Percentiles rank a stretch among this genome's conserved stretches.
Evolutionary conservation across 345 rosid genomes (phyloP).

Genomic region (Lepidium sativum): DNA sequence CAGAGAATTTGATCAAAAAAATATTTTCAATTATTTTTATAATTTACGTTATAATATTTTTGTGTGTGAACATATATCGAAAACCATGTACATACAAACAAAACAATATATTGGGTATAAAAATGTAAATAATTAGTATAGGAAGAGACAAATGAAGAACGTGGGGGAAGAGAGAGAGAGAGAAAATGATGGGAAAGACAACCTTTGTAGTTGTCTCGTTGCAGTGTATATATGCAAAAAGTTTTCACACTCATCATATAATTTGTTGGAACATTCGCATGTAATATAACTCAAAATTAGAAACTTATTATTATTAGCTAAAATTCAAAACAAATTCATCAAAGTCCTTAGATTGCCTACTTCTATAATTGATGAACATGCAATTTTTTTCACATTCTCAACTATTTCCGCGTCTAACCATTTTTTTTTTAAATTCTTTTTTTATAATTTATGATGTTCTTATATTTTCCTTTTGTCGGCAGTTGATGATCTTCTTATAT

Average conservation of each 20-base stretch:
- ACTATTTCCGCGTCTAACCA: conserved; percentile 17
- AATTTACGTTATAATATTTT: too few species aligned
- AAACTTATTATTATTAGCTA: conserved; percentile 7
- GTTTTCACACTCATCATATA: conserved; percentile 5
- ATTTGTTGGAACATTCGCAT: conserved; percentile 3
- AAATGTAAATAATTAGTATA: too few species aligned
- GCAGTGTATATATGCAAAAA: neutral
- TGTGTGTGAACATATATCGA: too few species aligned
- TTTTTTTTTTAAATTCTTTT: neutral
- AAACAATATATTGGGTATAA: too few species aligned
- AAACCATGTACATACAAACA: too few species aligned
- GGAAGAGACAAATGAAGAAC: too few species aligned
- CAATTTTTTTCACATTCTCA: conserved; percentile 2
- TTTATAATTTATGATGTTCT: neutral
- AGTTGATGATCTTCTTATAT: neutral
- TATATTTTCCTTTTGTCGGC: conserved; percentile 13
- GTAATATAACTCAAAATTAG: neutral
- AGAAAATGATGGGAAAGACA: conserved; percentile 11
- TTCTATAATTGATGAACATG: conserved; percentile 26
- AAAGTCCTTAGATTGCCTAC: conserved; percentile 31
- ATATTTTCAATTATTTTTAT: too few species aligned
- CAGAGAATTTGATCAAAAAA: too few species aligned
- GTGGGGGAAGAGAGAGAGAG: neutral
- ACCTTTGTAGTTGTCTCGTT: conserved; percentile 19
- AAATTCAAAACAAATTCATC: neutral